These are phyloP conservation scores for Carex sylvatica DNA, from an alignment of 202 grass and related monocot genomes.

Conservation along the genomic window DNA sequence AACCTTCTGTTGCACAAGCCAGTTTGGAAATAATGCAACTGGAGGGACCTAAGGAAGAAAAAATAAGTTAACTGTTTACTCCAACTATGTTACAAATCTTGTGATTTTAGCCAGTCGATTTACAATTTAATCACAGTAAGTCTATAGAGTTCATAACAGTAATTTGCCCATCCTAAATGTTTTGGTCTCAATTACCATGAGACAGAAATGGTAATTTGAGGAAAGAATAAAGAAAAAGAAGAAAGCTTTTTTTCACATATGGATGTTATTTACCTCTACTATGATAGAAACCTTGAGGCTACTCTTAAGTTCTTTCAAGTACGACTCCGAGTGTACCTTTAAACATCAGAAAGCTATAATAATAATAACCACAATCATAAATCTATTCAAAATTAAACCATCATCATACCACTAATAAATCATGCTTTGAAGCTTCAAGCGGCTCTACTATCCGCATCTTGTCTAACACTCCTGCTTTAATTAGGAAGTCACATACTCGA, in stretches of 20 bases:
- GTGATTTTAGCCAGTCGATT: not conserved
- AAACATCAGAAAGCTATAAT: constrained; percentile 7
- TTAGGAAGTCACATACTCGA: constrained; percentile 59
- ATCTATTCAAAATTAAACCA: not conserved
- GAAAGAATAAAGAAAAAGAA: not conserved
- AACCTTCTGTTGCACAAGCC: constrained; percentile 63
- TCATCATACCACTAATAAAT: constrained; percentile 75
- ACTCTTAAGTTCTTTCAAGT: constrained; percentile 64
- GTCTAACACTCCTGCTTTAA: constrained; percentile 60
- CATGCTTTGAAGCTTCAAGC: constrained; percentile 72
- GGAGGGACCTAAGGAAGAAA: constrained; percentile 52
- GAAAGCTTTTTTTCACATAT: not conserved
- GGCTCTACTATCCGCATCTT: constrained; percentile 64
- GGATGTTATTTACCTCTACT: constrained; percentile 51
- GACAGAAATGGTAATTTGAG: not conserved
- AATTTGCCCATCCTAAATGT: not conserved
- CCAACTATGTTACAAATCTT: not conserved
- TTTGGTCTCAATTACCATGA: not conserved
- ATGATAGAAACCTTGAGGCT: constrained; percentile 75
- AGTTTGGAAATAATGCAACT: constrained; percentile 63
- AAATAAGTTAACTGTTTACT: not conserved
- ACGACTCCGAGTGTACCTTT: constrained; percentile 71
- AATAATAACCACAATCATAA: not conserved
- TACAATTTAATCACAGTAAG: not conserved
- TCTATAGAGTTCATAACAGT: not conserved